Evolutionary conservation across 2,329 filamentous ascomycete species (phyloP).

Genomic region (Aspergillus flavus): DNA sequence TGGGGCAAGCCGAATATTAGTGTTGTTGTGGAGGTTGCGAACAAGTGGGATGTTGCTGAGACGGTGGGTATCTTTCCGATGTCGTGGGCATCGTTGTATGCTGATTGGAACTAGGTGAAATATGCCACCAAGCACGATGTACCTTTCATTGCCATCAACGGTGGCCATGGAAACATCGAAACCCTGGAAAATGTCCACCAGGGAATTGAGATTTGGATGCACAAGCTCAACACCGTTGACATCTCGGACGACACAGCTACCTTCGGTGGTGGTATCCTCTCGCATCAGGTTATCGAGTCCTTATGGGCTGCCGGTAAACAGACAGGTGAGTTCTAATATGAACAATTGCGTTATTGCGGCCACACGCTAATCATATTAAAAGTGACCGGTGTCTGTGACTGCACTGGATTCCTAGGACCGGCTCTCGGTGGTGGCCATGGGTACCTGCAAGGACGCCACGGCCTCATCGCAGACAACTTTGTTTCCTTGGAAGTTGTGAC

Average conservation of each 20-base stretch:
- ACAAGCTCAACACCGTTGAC: conserved; percentile 28
- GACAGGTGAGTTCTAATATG: conserved; percentile 31
- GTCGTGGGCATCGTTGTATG: not conserved
- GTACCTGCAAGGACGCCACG: conserved; percentile 56
- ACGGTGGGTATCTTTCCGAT: conserved; percentile 6
- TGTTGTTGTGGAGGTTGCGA: conserved; percentile 17
- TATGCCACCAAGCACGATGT: conserved; percentile 16
- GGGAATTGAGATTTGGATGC: conserved; percentile 21
- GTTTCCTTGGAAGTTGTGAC: conserved; percentile 55
- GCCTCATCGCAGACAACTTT: conserved; percentile 58
- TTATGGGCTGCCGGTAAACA: conserved; percentile 57
- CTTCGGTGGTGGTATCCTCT: conserved; percentile 52
- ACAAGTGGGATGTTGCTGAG: conserved; percentile 11
- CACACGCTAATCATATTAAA: not conserved
- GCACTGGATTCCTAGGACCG: conserved; percentile 51
- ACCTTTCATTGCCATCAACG: conserved; percentile 18
- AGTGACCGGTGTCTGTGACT: conserved; percentile 56
- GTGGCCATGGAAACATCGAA: conserved; percentile 13
- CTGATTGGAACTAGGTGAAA: conserved; percentile 8
- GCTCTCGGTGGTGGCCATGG: conserved; percentile 62
- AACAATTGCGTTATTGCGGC: no score
- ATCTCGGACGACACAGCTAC: conserved; percentile 48
- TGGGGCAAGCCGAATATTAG: conserved; percentile 14
- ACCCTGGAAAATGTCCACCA: conserved; percentile 12
- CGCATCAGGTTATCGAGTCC: conserved; percentile 49